These are phyloP conservation scores for Sporothrix schenckii DNA, from an alignment of 2,329 filamentous ascomycete genomes.

Conservation along the genomic window DNA sequence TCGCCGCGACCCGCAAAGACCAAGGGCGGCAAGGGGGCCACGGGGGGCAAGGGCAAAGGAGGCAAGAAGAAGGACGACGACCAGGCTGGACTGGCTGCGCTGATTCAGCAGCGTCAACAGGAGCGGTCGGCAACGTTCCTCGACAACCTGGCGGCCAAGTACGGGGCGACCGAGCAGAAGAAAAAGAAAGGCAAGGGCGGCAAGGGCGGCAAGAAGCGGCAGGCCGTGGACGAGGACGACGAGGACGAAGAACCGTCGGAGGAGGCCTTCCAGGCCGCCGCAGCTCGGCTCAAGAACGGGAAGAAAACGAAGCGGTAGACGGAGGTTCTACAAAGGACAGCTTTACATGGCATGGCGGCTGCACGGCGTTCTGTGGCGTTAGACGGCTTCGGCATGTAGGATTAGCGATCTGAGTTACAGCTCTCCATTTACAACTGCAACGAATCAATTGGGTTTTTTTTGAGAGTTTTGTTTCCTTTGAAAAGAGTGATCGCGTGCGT, in stretches of 20 bases:
- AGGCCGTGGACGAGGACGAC: constrained; percentile 57
- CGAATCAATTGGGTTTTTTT: constrained; percentile 3
- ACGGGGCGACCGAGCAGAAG: constrained; percentile 53
- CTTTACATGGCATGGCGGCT: not conserved
- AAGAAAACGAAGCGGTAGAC: constrained; percentile 34
- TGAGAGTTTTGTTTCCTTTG: not conserved
- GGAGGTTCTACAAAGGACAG: not conserved
- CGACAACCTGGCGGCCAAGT: constrained; percentile 76
- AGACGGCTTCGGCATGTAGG: not conserved
- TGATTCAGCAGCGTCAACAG: constrained; percentile 74
- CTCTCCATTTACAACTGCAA: not conserved
- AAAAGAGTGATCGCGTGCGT: not conserved
- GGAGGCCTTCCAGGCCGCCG: constrained; percentile 62
- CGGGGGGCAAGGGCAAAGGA: constrained; percentile 37
- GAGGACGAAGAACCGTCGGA: constrained; percentile 58
- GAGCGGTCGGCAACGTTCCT: constrained; percentile 65
- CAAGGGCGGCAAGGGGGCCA: constrained; percentile 35
- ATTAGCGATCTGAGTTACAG: constrained; percentile 6
- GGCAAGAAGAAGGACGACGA: constrained; percentile 39
- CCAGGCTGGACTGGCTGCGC: constrained; percentile 47
- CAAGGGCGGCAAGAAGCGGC: constrained; percentile 50
- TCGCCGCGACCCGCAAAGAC: constrained; percentile 40
- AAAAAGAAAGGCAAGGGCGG: constrained; percentile 60
- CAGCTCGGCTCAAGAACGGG: constrained; percentile 51
- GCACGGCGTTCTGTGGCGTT: not conserved